These are phyloP conservation scores for Toxoplasma gondii DNA, from an alignment of 169 alveolate species.

Conservation along the genomic window DNA sequence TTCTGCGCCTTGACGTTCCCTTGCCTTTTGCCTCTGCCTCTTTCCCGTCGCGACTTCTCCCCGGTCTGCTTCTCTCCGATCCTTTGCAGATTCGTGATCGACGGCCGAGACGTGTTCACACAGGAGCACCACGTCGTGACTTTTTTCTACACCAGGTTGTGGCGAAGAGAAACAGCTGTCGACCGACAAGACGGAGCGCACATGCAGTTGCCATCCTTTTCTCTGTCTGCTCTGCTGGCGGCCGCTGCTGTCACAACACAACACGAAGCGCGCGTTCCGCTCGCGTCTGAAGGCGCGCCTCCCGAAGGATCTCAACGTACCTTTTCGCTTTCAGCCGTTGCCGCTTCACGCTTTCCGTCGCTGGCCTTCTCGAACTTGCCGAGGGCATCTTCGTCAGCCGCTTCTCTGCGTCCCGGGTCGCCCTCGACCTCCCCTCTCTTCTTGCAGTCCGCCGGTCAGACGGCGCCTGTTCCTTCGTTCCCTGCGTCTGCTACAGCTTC, in stretches of 20 bases:
- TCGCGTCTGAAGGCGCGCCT: background rate
- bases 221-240: background rate
- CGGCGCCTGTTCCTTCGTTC: too few relatives aligned
- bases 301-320: background rate
- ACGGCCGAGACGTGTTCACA: conserved; percentile 10
- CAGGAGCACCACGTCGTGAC: conserved; percentile 23
- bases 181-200: background rate
- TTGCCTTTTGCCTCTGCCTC: too few relatives aligned
- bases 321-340: background rate
- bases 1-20: too few relatives aligned
- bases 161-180: background rate
- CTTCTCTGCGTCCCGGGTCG: too few relatives aligned
- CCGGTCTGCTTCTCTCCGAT: background rate
- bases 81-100: background rate
- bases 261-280: background rate
- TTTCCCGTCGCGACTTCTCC: too few relatives aligned
- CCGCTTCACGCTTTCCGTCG: background rate
- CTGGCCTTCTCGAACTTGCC: background rate
- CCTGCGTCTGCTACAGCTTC: background rate
- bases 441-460: too few relatives aligned
- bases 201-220: background rate
- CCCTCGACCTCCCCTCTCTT: too few relatives aligned
- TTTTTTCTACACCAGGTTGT: background rate
- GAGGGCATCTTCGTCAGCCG: background rate
- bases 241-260: background rate